These are phyloP conservation scores for Salvia miltiorrhiza DNA, from an alignment of 257 asterid species.

Conservation along the genomic window DNA sequence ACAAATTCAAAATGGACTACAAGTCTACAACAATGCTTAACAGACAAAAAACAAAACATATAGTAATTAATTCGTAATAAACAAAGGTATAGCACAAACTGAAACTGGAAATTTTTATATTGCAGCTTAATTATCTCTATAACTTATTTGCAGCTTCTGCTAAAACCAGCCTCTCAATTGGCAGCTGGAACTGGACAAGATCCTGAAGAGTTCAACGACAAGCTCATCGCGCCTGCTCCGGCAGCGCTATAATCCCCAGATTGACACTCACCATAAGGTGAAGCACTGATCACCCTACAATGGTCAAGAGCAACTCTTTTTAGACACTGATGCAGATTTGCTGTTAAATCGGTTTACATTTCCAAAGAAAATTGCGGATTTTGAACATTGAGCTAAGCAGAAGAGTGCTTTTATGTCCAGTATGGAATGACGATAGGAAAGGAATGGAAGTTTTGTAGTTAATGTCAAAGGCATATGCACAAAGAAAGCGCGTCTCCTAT, in stretches of 20 bases:
- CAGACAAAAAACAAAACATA: constrained; percentile 11
- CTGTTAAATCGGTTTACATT: no score
- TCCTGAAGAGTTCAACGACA: constrained; percentile 44
- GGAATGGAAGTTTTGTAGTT: background rate
- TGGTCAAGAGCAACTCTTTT: background rate
- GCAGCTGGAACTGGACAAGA: constrained; percentile 41
- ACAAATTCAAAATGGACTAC: constrained; percentile 26
- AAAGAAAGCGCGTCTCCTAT: no score
- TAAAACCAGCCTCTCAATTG: constrained; percentile 21
- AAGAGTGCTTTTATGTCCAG: no score
- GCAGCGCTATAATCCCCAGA: constrained; percentile 41
- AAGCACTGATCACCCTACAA: constrained; percentile 47
- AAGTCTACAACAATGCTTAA: constrained; percentile 20
- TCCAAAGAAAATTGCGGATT: background rate
- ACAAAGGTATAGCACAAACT: constrained; percentile 7
- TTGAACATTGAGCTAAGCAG: background rate
- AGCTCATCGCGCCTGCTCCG: constrained; percentile 37
- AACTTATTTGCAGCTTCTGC: constrained; percentile 24
- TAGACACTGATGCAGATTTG: background rate
- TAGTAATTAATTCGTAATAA: background rate
- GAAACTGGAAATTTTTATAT: background rate
- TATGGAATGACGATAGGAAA: background rate
- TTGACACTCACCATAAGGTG: constrained; percentile 47
- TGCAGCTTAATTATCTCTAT: constrained; percentile 24
- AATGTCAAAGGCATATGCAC: background rate